Percentiles rank a stretch among this genome's conserved stretches.
These are phyloP conservation scores for Exophiala xenobiotica DNA, from an alignment of 2,329 filamentous ascomycete species.

Conservation along the genomic window DNA sequence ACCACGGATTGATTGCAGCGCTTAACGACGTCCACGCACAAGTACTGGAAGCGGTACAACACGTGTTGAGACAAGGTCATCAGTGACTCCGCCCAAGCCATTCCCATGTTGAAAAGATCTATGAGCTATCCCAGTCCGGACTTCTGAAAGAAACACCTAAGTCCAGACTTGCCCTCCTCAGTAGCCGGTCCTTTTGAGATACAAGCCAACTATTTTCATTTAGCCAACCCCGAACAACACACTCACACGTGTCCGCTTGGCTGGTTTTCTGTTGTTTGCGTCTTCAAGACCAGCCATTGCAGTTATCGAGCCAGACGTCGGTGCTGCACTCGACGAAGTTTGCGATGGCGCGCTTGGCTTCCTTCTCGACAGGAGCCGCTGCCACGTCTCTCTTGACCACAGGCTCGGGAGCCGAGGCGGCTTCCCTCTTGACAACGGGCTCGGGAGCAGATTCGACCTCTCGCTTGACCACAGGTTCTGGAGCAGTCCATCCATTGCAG, in stretches of 20 bases:
- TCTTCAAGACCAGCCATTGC: slow-evolving; percentile 9
- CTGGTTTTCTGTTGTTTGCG: too few relatives aligned
- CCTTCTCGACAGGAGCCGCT: slow-evolving; percentile 13
- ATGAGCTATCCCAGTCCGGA: too few relatives aligned
- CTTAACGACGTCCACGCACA: neutral
- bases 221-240: too few relatives aligned
- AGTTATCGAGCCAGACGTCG: slow-evolving; percentile 8
- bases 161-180: too few relatives aligned
- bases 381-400: slow-evolving; percentile 12
- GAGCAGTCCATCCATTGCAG: slow-evolving; percentile 20
- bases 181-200: too few relatives aligned
- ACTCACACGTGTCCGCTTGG: too few relatives aligned
- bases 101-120: too few relatives aligned
- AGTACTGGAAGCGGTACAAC: neutral
- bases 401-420: neutral
- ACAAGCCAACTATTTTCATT: neutral
- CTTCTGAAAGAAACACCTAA: too few relatives aligned
- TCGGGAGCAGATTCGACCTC: neutral
- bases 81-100: neutral
- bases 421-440: slow-evolving; percentile 13
- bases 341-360: neutral
- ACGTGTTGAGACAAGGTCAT: neutral
- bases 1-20: slow-evolving; percentile 45
- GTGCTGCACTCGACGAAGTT: slow-evolving; percentile 2
- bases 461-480: slow-evolving; percentile 14